Evolutionary conservation across 495 filamentous ascomycete genomes (phyloP).

Genomic region (Lichenothelia convexa): DNA sequence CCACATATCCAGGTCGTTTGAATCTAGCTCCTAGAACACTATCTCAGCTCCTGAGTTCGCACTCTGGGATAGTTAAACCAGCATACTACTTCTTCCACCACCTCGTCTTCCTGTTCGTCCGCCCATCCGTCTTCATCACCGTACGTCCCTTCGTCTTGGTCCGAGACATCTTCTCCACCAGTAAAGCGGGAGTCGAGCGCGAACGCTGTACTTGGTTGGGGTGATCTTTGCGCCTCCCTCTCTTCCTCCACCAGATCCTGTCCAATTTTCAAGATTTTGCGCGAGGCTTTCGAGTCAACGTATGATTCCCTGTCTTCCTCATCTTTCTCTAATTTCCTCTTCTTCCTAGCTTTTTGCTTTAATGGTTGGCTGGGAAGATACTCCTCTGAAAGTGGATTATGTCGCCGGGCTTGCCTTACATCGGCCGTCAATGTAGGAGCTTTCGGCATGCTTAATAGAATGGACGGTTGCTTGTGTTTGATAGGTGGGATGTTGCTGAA

Average conservation of each 20-base stretch:
- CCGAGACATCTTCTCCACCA: conserved; percentile 25
- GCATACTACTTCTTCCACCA: conserved; percentile 37
- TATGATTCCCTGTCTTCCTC: conserved; percentile 45
- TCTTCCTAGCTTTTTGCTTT: conserved; percentile 22
- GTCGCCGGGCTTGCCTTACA: conserved; percentile 10
- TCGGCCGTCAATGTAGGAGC: conserved; percentile 7
- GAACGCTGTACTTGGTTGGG: conserved; percentile 39
- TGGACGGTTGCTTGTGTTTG: not conserved
- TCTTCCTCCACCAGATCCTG: conserved; percentile 68
- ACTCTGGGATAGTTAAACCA: too few species aligned
- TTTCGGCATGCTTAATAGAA: conserved; percentile 14
- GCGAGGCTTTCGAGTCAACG: conserved; percentile 68
- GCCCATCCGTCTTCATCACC: conserved; percentile 36
- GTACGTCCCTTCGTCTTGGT: conserved; percentile 10
- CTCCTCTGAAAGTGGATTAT: conserved; percentile 25
- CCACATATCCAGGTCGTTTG: conserved; percentile 77
- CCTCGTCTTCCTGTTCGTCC: conserved; percentile 37
- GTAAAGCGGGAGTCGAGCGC: conserved; percentile 42
- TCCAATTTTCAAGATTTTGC: conserved; percentile 74
- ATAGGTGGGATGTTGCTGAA: not conserved
- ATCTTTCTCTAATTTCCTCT: conserved; percentile 12
- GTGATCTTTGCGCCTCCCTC: conserved; percentile 17
- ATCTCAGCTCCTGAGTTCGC: too few species aligned
- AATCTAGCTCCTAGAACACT: conserved; percentile 65
- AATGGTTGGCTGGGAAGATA: conserved; percentile 18